These are phyloP conservation scores for Tritrichomonas foetus DNA, from an alignment of 208 protist genomes.

Conservation along the genomic window DNA sequence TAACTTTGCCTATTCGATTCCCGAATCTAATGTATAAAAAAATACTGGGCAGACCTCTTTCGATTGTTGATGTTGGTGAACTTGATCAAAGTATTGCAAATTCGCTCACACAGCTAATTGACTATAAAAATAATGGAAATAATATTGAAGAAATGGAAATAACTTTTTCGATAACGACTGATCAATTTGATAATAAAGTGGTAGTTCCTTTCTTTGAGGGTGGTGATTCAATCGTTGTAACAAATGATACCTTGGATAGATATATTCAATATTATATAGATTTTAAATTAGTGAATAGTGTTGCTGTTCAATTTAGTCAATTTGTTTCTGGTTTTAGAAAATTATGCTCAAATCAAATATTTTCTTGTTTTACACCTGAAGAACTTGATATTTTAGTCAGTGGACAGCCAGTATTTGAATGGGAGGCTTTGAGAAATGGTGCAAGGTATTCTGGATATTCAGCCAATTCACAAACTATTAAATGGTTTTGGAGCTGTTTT, in stretches of 20 bases:
- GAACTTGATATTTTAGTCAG: not conserved
- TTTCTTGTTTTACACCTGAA: not conserved
- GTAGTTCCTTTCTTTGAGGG: slow-evolving; percentile 42
- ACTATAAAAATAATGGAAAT: slow-evolving; percentile 2
- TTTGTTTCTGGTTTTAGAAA: slow-evolving; percentile 43
- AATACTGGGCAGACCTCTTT: slow-evolving; percentile 40
- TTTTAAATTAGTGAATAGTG: slow-evolving; percentile 48
- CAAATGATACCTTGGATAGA: slow-evolving; percentile 50
- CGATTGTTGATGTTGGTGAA: slow-evolving; percentile 42
- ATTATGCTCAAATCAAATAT: not conserved
- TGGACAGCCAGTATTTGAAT: not conserved
- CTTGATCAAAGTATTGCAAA: slow-evolving; percentile 48
- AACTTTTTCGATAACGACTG: slow-evolving; percentile 41
- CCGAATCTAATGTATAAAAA: slow-evolving; percentile 60
- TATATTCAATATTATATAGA: slow-evolving; percentile 48
- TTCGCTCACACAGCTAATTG: slow-evolving; percentile 19
- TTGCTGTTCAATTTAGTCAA: slow-evolving; percentile 52
- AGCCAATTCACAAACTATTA: slow-evolving; percentile 43
- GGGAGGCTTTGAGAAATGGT: not conserved
- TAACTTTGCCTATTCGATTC: slow-evolving; percentile 80
- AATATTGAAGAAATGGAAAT: not conserved
- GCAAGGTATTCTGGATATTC: slow-evolving; percentile 57
- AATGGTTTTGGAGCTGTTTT: slow-evolving; percentile 62
- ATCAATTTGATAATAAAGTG: slow-evolving; percentile 42
- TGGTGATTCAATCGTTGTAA: slow-evolving; percentile 47